Conservation (phyloP, 139 green algal species). For the Chlorella sorokiniana region DNA sequence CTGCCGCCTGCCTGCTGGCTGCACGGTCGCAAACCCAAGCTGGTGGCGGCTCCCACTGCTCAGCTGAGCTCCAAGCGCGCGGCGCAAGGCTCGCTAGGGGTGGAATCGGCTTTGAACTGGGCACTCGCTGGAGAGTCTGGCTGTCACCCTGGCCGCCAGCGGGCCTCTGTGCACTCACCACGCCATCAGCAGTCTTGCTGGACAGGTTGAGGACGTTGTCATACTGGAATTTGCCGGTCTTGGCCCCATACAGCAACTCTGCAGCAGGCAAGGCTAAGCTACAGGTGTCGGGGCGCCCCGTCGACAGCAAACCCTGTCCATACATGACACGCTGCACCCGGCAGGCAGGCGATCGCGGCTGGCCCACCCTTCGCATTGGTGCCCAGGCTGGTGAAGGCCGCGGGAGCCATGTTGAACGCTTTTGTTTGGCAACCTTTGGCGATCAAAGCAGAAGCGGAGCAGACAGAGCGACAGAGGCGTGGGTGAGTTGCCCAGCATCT, state of each 20-base stretch:
- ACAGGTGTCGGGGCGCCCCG: neutral
- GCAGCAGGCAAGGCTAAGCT: neutral
- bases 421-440: neutral
- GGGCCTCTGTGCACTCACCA: slow-evolving; percentile 40
- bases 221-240: slow-evolving; percentile 53
- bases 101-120: no score
- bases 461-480: no score
- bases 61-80: no score
- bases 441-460: neutral
- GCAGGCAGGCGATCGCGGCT: neutral
- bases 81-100: no score
- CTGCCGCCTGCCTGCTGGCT: neutral
- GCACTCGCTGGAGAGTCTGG: neutral
- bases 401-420: slow-evolving; percentile 15
- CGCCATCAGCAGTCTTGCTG: slow-evolving; percentile 57
- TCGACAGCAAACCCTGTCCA: slow-evolving; percentile 13
- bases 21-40: slow-evolving; percentile 5
- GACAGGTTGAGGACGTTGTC: slow-evolving; percentile 49
- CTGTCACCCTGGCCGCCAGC: neutral
- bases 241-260: slow-evolving; percentile 61
- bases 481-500: no score
- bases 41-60: no score
- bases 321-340: no score
- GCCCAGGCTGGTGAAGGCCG: slow-evolving; percentile 10
- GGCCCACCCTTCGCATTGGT: slow-evolving; percentile 6